Base-by-base conservation (phyloP, 768 basidiomycete species). In the Amyloporia xantha region DNA sequence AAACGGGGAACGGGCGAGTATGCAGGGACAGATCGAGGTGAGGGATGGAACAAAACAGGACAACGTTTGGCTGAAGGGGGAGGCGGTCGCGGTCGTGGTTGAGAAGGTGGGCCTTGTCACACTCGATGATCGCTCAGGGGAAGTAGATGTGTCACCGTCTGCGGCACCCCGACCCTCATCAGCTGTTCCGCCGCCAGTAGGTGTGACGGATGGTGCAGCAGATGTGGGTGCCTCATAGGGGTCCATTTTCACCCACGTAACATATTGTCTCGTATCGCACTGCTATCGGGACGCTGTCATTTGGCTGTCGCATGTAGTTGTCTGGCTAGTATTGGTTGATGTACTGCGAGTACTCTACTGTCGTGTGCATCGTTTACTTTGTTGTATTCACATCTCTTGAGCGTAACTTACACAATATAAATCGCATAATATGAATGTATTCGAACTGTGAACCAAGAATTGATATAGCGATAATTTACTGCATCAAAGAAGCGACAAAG, bases 311-410 rank as follows among this genome's bases (percentile, higher is more conserved):
- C 44, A 23, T 21, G 35, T 37, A 37, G 33, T 48, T 24, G 20
- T 43, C 33, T 25, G 11, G 49, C 43, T 44, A 41, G 28, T 11
- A 12, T 23, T 27, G 53, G 48, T 41, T 30, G 41, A 30, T 43
- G 51, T 48, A 51, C 42, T 41, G 37, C 51, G 52, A 33, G 43
- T 54, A 51, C 50, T 51, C 48, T 58, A 53, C 44, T 48, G 54
- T 50, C 54, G 48, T 54, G 57, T 54, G 57, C 57, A 41, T 53
- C 39, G 28, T 48, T 48, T 52, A 48, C 49, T 51, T 49, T 58
- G 54, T 58, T 55, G 57, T 58, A 55, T 48, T 54, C 54, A 49
- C 55, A 52, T 58, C 49, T 55, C 50, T 55, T 55, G 52, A 55
- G 46, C n/a, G 41, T 58, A 58, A 55, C 51, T 48, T 58, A 54